Evolutionary conservation across 345 rosid species (phyloP), one percentile per base, ranked within the genome.

Genomic region (Citrus cavaleriei): DNA sequence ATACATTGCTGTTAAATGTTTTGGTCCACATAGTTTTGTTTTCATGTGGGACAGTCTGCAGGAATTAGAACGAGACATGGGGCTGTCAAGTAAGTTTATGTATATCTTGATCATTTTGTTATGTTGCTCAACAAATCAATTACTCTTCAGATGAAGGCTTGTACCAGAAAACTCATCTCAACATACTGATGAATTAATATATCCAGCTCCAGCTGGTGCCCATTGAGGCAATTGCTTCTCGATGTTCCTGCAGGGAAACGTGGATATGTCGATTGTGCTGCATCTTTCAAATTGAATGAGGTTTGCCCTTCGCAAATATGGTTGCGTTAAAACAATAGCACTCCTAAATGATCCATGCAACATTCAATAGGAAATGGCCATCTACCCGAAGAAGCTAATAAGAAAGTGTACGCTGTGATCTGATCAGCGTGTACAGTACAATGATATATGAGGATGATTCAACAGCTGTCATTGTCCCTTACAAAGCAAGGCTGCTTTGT

Each of bases 161-260:
- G 89, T 95, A 91, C 42, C 93, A 97, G 98, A 96, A 94, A 75
- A 85, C 94, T 76, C 99, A 93, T 83, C 95, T 96, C 70, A 97
- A 94, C 80, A 38, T 38, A 91, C 99, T 49, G 98, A 94, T 78
- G 99, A 93, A 82, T 77, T 96, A 37, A 87, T 96, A 79, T 87
- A 96, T 38, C 42, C 42, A 8, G 10, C 10, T 81, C 99, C 98
- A 55, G 97, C 98, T 12, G 99, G 98, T 78, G 92, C 85, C 94
- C 97, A 25, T 79, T 96, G 84, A 34, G 37, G 37, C 6, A 34
- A 34, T 34, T 34, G 35, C 35, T 34, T 34, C 35, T 34, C 0
- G 35, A 34, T 34, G 35, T 34, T 34, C 35, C 35, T 34, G 35
- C 35, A 34, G 35, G 35, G 6, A 32, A 32, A 32, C 5, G 35